Percentiles rank a stretch among this genome's conserved stretches.
phyloP scores from a whole-genome alignment of 1,284 basidiomycete species.

The Pholiota adiposa region DNA sequence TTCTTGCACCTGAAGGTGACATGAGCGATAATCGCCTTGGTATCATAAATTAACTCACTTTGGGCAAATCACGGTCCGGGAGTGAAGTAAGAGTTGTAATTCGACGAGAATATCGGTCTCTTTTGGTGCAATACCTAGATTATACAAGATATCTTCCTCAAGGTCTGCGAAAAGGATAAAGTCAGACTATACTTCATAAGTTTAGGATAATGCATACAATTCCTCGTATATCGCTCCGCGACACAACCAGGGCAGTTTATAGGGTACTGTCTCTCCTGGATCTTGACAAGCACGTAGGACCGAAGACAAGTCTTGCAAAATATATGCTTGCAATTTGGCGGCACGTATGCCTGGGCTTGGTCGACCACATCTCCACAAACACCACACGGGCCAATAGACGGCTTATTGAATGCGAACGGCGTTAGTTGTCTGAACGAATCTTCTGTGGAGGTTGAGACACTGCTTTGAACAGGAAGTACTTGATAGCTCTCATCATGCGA shows the following conservation, averaged over 20 bases:
- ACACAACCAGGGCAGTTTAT: conserved; percentile 64
- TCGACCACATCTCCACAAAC: conserved; percentile 21
- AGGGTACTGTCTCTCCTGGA: conserved; percentile 60
- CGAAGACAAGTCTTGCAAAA: conserved; percentile 61
- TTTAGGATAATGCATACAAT: conserved; percentile 17
- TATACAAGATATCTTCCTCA: conserved; percentile 19
- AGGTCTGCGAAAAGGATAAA: conserved; percentile 13
- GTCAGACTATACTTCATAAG: not conserved
- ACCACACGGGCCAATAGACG: conserved; percentile 9
- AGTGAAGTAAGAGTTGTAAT: conserved; percentile 54
- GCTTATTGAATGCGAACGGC: not conserved
- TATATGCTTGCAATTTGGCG: conserved; percentile 53
- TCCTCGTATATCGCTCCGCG: conserved; percentile 38
- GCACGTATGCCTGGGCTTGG: not conserved
- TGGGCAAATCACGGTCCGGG: conserved; percentile 53
- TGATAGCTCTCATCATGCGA: not conserved
- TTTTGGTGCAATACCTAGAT: conserved; percentile 53
- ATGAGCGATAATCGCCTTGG: not conserved
- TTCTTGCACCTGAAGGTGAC: conserved; percentile 21
- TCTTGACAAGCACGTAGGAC: conserved; percentile 47
- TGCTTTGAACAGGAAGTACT: not conserved
- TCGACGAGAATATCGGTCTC: conserved; percentile 53
- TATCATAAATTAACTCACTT: conserved; percentile 33
- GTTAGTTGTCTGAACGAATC: not conserved
- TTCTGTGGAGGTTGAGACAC: not conserved